phyloP scores from a whole-genome alignment of 148 eudicot species.

The Arctostaphylos glauca region DNA sequence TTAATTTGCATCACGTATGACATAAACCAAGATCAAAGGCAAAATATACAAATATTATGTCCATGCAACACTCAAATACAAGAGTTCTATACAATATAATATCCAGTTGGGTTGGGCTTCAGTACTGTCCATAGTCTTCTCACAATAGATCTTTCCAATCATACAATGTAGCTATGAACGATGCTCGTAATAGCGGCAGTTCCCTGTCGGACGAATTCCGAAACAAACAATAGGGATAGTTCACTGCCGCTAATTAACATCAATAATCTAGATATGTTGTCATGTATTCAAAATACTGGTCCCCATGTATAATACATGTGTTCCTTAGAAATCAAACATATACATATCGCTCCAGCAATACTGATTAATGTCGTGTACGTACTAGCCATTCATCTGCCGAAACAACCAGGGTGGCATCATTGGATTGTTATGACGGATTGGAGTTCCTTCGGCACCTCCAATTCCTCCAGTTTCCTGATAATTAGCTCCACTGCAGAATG shows the following conservation, averaged over 20 bases:
- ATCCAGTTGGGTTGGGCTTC: neutral
- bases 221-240: neutral
- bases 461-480: slow-evolving; percentile 3
- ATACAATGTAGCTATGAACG: neutral
- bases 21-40: no score
- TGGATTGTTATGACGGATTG: slow-evolving; percentile 12
- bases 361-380: neutral
- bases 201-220: neutral
- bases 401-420: slow-evolving; percentile 29
- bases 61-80: neutral
- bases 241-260: neutral
- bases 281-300: neutral
- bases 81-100: neutral
- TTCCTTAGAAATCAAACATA: neutral
- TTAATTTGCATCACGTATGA: no score
- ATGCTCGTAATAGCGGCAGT: neutral
- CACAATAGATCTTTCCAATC: neutral
- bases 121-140: neutral
- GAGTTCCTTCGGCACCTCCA: slow-evolving; percentile 7
- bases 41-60: neutral
- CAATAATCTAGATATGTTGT: neutral
- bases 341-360: neutral
- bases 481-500: slow-evolving; percentile 10
- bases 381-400: neutral
- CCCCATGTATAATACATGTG: neutral